Percentiles rank a stretch among this genome's conserved stretches.
Conservation (phyloP, 2,329 filamentous ascomycete species). For the Curvularia verruculosa region DNA sequence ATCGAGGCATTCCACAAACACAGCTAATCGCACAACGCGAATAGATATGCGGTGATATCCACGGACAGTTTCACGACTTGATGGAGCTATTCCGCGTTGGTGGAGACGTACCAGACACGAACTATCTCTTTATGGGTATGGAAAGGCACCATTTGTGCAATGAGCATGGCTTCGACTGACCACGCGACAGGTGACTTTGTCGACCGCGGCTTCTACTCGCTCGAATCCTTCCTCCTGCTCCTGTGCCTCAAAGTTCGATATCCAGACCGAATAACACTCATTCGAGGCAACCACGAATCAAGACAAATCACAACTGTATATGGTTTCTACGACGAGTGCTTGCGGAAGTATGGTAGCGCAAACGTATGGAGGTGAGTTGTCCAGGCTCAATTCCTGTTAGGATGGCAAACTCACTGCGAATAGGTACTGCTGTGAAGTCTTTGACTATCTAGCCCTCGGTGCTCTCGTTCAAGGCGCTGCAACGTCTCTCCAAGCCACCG, state of each 20-base stretch:
- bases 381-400: neutral
- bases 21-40: slow-evolving; percentile 4
- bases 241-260: slow-evolving; percentile 97
- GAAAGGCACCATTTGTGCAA: neutral
- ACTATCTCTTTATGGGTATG: slow-evolving; percentile 93
- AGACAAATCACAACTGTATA: slow-evolving; percentile 97
- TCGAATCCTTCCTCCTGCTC: slow-evolving; percentile 94
- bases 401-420: neutral
- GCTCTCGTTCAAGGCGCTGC: slow-evolving; percentile 88
- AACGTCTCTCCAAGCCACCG: slow-evolving; percentile 67
- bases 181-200: slow-evolving; percentile 81
- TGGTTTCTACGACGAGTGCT: slow-evolving; percentile 81
- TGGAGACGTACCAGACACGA: slow-evolving; percentile 91
- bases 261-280: slow-evolving; percentile 94
- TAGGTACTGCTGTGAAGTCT: slow-evolving; percentile 88
- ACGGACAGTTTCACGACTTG: slow-evolving; percentile 94
- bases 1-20: neutral
- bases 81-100: slow-evolving; percentile 97
- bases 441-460: slow-evolving; percentile 92
- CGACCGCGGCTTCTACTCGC: slow-evolving; percentile 95
- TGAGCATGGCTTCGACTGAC: slow-evolving; percentile 2
- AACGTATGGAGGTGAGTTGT: slow-evolving; percentile 75
- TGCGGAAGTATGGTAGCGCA: slow-evolving; percentile 83
- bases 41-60: slow-evolving; percentile 81
- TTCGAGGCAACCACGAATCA: slow-evolving; percentile 94